Conservation (phyloP, 2,329 filamentous ascomycete genomes). For the Neoscytalidium dimidiatum region DNA sequence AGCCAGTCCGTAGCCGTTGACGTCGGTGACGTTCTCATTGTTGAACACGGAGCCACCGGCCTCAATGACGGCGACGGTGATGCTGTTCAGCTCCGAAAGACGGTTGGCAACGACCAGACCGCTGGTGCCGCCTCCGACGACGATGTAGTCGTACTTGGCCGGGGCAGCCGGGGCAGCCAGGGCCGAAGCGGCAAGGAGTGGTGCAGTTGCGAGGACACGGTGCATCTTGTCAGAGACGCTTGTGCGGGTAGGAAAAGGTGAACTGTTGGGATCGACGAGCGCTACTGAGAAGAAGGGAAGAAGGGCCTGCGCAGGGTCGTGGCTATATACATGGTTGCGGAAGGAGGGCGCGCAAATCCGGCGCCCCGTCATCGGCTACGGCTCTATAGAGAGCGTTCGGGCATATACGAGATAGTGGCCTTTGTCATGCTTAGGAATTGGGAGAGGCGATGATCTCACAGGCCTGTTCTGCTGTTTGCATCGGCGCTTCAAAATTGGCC, state of each 20-base stretch:
- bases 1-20: conserved; percentile 27
- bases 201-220: conserved; percentile 10
- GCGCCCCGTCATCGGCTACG: background rate
- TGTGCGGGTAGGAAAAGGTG: background rate
- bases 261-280: background rate
- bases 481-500: conserved; percentile 8
- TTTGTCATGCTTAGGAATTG: conserved; percentile 16
- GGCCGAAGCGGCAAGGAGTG: conserved; percentile 18
- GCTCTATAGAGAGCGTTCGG: conserved; percentile 3
- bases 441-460: background rate
- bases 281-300: background rate
- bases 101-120: conserved; percentile 33
- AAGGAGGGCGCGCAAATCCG: background rate
- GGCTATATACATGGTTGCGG: background rate
- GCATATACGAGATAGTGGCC: conserved; percentile 2
- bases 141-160: conserved; percentile 28
- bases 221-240: conserved; percentile 4
- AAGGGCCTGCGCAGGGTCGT: background rate
- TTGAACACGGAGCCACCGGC: conserved; percentile 32
- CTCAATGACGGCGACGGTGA: conserved; percentile 36
- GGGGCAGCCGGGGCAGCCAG: conserved; percentile 14
- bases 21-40: conserved; percentile 34
- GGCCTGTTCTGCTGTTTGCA: background rate
- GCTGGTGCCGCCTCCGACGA: conserved; percentile 30
- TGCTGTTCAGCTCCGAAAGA: conserved; percentile 27